Base-by-base conservation (phyloP, 2,329 filamentous ascomycete species). In the Trichoderma citrinoviride region DNA sequence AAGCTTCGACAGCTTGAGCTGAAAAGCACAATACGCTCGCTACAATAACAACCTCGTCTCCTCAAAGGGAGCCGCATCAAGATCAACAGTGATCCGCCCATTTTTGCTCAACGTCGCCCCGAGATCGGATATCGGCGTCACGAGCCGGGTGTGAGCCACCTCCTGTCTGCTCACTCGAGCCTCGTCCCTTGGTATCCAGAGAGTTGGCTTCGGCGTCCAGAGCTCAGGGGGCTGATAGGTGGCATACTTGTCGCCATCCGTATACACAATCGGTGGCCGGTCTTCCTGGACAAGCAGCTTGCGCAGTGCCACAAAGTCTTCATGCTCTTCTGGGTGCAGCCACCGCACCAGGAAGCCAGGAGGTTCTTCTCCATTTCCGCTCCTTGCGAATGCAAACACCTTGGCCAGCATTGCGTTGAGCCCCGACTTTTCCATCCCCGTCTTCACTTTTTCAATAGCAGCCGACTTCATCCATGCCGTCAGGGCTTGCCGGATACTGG, bases 131-230 rank as follows among this genome's bases (percentile, higher is more conserved):
- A 96, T 94, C 1, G 88, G 86, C 33, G 92, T 90, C 37, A 91
- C 84, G 71, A 84, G 86, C 69, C 81, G 81, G 0, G 90, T 90
- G 71, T 95, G 90, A 14, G 81, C 81, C 61, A 95, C 82, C 76
- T 96, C 93, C 74, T 96, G 90, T 71, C 83, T 83, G 61, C 88
- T 92, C 47, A 97, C 85, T 10, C 92, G 90, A 25, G 87, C 85
- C 1, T 83, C 78, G 71, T 97, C 93, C 65, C 85, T 82, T 0
- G 93, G 92, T 62, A 97, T 90, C 93, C 93, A 97, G n/a, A 97
- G 81, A 33, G 92, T 78, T 2, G 91, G 90, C 77, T 70, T 82
- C 69, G 67, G 85, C 81, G 25, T 76, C 84, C 73, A 94, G 83
- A 78, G 69, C 60, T 79, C 77, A 0, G 89, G 84, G 0, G 92